Evolutionary conservation across 305 asterid genomes (phyloP).

Genomic region (Ajuga reptans): DNA sequence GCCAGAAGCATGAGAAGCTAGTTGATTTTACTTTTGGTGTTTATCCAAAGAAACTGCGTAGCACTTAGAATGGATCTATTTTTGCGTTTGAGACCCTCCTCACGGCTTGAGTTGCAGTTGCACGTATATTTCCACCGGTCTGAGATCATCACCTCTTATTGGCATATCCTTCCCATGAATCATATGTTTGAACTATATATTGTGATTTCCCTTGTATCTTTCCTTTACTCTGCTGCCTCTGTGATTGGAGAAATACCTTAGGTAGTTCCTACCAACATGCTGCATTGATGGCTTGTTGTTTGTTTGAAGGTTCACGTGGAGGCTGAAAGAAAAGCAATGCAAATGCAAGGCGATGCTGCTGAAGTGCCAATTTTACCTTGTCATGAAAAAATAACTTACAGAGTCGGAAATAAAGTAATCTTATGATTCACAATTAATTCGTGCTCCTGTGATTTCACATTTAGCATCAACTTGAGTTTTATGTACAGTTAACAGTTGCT

Average conservation of each 20-base stretch:
- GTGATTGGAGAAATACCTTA: not conserved
- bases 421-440: not conserved
- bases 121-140: not conserved
- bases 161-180: not conserved
- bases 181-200: not conserved
- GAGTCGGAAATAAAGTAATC: slow-evolving; percentile 78
- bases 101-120: not conserved
- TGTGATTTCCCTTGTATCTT: not conserved
- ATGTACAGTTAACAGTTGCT: not conserved
- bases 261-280: not conserved
- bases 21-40: not conserved
- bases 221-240: slow-evolving; percentile 8
- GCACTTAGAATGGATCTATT: not conserved
- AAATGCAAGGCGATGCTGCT: slow-evolving; percentile 40
- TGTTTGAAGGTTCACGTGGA: slow-evolving; percentile 86
- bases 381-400: slow-evolving; percentile 71
- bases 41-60: not conserved
- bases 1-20: not conserved
- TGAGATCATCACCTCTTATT: not conserved
- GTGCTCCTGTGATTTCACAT: slow-evolving; percentile 10
- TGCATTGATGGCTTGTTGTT: slow-evolving; percentile 16
- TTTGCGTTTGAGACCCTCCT: not conserved
- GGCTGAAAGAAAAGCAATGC: slow-evolving; percentile 74
- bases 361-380: slow-evolving; percentile 35
- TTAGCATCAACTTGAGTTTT: slow-evolving; percentile 1